These are phyloP conservation scores for Lagerstroemia fauriei DNA, from an alignment of 441 rosid species.

Conservation along the genomic window DNA sequence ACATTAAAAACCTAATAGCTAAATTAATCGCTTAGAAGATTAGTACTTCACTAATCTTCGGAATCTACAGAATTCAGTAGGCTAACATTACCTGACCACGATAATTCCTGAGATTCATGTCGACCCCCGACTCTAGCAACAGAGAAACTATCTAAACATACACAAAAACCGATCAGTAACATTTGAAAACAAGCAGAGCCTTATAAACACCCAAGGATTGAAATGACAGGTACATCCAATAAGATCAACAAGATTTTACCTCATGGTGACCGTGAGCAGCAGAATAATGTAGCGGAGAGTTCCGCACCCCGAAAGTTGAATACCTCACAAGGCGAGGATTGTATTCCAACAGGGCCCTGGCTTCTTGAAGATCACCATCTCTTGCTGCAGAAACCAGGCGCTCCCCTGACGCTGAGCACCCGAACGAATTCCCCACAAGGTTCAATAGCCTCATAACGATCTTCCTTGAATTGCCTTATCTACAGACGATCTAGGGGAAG, in stretches of 20 bases:
- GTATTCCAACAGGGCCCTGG: conserved; percentile 83
- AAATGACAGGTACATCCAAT: neutral
- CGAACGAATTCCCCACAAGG: conserved; percentile 87
- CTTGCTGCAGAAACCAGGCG: conserved; percentile 91
- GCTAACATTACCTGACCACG: conserved; percentile 79
- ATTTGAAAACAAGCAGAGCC: neutral
- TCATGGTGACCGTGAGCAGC: conserved; percentile 98
- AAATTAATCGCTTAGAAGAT: neutral
- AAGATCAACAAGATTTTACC: conserved; percentile 42
- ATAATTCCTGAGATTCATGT: conserved; percentile 88
- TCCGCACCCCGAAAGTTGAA: conserved; percentile 93
- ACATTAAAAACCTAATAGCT: neutral
- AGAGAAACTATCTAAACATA: conserved; percentile 72
- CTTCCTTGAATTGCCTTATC: neutral
- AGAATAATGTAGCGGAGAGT: conserved; percentile 94
- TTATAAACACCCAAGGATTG: neutral
- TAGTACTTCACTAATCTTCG: neutral
- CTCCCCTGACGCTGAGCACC: conserved; percentile 98
- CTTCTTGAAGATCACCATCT: conserved; percentile 94
- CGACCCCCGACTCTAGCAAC: conserved; percentile 92
- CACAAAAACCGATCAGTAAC: conserved; percentile 22
- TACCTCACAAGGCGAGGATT: conserved; percentile 88
- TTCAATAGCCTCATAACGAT: conserved; percentile 65
- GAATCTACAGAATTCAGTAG: neutral
- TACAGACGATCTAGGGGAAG: neutral